A percentile compares a stretch with the other conserved stretches of the same genome.
Conservation (phyloP, 2,329 filamentous ascomycete genomes). For the Aureobasidium subglaciale region DNA sequence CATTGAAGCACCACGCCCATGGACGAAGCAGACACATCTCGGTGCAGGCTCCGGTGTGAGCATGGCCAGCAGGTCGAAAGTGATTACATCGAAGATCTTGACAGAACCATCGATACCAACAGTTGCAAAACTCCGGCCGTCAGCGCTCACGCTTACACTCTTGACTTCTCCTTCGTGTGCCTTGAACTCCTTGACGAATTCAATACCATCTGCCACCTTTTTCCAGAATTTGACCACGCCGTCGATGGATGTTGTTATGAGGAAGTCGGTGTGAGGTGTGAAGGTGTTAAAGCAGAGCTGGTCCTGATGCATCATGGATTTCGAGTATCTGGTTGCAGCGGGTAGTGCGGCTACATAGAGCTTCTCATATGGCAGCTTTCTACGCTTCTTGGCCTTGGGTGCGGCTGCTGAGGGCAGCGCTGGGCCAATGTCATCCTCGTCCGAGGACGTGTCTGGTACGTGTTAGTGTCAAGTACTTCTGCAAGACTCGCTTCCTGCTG, state of each 20-base stretch:
- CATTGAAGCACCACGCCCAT: constrained; percentile 77
- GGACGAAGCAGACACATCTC: constrained; percentile 84
- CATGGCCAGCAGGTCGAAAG: constrained; percentile 68
- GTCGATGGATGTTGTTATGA: constrained; percentile 88
- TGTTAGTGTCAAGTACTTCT: background rate
- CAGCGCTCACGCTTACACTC: constrained; percentile 76
- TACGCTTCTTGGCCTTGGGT: constrained; percentile 79
- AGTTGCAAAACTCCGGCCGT: constrained; percentile 90
- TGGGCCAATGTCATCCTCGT: constrained; percentile 70
- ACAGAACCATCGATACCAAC: constrained; percentile 70
- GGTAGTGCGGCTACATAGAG: constrained; percentile 89
- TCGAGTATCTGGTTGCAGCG: constrained; percentile 73
- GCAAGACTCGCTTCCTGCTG: too few relatives aligned
- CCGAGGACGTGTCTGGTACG: constrained; percentile 53
- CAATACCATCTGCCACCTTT: constrained; percentile 80
- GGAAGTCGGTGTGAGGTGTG: constrained; percentile 85
- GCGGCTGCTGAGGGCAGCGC: constrained; percentile 64
- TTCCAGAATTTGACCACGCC: constrained; percentile 99
- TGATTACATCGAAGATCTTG: constrained; percentile 68
- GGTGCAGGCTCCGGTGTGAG: constrained; percentile 69
- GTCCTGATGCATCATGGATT: constrained; percentile 97
- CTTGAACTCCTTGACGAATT: constrained; percentile 97
- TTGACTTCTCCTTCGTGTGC: constrained; percentile 81
- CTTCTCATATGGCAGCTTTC: constrained; percentile 88
- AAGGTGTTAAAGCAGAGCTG: constrained; percentile 82